Base-by-base conservation (phyloP, 2,329 filamentous ascomycete species). In the Fusarium sp. region DNA sequence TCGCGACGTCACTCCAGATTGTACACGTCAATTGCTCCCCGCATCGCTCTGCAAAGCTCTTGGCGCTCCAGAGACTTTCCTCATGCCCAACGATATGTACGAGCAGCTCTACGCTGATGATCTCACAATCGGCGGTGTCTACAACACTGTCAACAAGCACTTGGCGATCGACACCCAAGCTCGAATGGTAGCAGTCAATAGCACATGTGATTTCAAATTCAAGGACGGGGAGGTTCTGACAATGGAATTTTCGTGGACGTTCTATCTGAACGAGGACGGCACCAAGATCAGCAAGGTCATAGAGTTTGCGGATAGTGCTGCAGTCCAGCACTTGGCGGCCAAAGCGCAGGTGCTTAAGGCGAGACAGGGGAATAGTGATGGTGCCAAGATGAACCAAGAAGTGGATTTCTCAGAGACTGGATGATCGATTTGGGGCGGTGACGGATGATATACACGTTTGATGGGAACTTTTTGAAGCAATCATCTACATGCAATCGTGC, bases 11-110 rank as follows among this genome's bases (percentile, higher is more conserved):
- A 51, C 67, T n/a, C 14, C 48, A 20, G 42, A 55, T 10, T 70
- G 68, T 30, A 70, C 54, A 34, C 63, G 68, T 6, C 59, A 71
- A 12, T 24, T 70, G 6, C 55, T 71, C 14, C 68, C 68, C 3
- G 25, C 6, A 7, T 65, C 61, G 1, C 37, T 65, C 11, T 65
- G 60, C 16, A 65, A 65, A 7, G 16, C 40, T 13, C 60, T 65
- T 16, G 61, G 61, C 22, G 30, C 24, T 6, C 61, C 61, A 16
- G 44, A 44, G 25, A 24, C 61, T 2, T n/a, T 61, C 45, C 11
- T 16, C n/a, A 68, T 70, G 3, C 11, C 54, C 37, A 70, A 70
- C 42, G 55, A 46, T 11, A 10, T 55, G 18, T 71, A 70, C 27
- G 49, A 68, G 22, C 45, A 54, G 8, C 63, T 54, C 7, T 68